Evolutionary conservation across 345 rosid genomes (phyloP).

Genomic region (Pelargonium nanum): DNA sequence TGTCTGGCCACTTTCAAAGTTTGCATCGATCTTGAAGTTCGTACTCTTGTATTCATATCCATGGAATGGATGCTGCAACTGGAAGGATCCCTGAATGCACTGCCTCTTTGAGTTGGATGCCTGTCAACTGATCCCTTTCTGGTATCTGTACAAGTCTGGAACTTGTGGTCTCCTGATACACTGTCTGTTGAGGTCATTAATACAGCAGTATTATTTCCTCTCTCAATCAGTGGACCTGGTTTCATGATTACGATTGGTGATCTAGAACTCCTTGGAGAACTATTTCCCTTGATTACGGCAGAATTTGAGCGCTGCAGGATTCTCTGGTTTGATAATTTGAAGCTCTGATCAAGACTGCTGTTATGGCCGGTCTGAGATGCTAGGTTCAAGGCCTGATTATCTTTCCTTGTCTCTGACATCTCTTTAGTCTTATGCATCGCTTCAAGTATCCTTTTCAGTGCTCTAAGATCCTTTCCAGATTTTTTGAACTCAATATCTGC

Average conservation of each 20-base stretch:
- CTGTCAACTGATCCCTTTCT: constrained; percentile 28
- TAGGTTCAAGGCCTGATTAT: constrained; percentile 21
- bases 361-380: constrained; percentile 14
- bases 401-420: constrained; percentile 29
- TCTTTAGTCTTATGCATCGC: constrained; percentile 67
- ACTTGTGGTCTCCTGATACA: constrained; percentile 23
- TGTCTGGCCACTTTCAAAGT: constrained; percentile 25
- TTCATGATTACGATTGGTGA: constrained; percentile 47
- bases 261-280: constrained; percentile 31
- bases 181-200: constrained; percentile 16
- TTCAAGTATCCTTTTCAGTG: constrained; percentile 75
- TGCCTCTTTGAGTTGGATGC: constrained; percentile 27
- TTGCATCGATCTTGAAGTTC: constrained; percentile 21
- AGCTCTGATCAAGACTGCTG: constrained; percentile 22
- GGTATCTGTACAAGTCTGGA: constrained; percentile 20
- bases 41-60: constrained; percentile 22
- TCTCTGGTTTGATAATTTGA: constrained; percentile 13
- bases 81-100: too few relatives aligned
- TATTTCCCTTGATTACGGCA: constrained; percentile 23
- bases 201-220: constrained; percentile 16
- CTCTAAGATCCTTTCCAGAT: constrained; percentile 80
- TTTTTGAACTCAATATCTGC: constrained; percentile 60
- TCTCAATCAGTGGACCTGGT: constrained; percentile 34
- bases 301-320: constrained; percentile 22
- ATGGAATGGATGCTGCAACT: constrained; percentile 7